phyloP scores from a whole-genome alignment of 2,329 filamentous ascomycete genomes.

The Ploettnerulaceae sp. region DNA sequence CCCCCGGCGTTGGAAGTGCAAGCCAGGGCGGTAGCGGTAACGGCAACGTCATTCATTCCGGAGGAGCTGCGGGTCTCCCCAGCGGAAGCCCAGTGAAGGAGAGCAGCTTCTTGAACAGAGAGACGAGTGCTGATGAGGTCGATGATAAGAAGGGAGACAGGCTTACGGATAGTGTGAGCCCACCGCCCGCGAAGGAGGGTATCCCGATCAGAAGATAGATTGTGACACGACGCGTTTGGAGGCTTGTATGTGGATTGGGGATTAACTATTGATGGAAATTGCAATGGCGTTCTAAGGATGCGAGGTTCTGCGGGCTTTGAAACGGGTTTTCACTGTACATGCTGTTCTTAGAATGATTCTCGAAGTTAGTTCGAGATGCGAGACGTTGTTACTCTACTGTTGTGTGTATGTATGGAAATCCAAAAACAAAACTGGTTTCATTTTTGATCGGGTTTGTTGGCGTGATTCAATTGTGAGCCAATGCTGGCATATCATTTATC shows the following conservation, averaged over 20 bases:
- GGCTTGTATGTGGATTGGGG: slow-evolving; percentile 1
- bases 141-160: slow-evolving; percentile 38
- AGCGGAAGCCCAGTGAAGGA: slow-evolving; percentile 85
- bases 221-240: not conserved
- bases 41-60: slow-evolving; percentile 39
- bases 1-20: slow-evolving; percentile 44
- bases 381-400: not conserved
- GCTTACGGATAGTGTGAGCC: slow-evolving; percentile 37
- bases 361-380: not conserved
- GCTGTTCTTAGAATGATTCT: slow-evolving; percentile 13
- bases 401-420: not conserved
- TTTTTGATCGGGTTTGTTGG: too few species aligned
- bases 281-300: slow-evolving; percentile 26
- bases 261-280: slow-evolving; percentile 24
- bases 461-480: slow-evolving; percentile 2
- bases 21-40: slow-evolving; percentile 41
- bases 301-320: slow-evolving; percentile 18
- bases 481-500: slow-evolving; percentile 8
- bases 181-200: slow-evolving; percentile 43
- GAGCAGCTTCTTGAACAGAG: slow-evolving; percentile 77
- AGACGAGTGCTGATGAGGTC: slow-evolving; percentile 64
- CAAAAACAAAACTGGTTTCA: not conserved
- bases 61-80: slow-evolving; percentile 46
- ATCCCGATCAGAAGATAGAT: slow-evolving; percentile 61
- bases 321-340: slow-evolving; percentile 25